A percentile compares a stretch with the other conserved stretches of the same genome.
phyloP scores from a whole-genome alignment of 805 yeast species.

The Deakozyma indianensis region DNA sequence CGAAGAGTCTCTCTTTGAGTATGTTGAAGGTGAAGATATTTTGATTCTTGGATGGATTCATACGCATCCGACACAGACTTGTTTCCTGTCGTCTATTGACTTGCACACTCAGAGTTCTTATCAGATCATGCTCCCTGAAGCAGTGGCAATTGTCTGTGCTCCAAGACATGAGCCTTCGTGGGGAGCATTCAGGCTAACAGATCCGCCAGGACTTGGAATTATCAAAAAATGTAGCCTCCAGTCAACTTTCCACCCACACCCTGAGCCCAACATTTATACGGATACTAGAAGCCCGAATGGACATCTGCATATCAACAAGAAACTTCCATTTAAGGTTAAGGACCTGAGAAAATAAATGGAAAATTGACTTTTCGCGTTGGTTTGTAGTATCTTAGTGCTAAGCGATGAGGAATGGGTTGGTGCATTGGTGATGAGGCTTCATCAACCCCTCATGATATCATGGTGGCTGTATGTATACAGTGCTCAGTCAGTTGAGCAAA shows the following conservation, averaged over 20 bases:
- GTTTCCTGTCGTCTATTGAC: constrained; percentile 52
- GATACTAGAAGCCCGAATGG: constrained; percentile 32
- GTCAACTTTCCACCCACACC: constrained; percentile 50
- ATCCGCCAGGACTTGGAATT: constrained; percentile 47
- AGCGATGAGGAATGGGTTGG: no score
- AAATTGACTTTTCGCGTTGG: neutral
- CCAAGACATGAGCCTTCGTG: constrained; percentile 34
- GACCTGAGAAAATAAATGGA: constrained; percentile 28
- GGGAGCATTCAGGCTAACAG: constrained; percentile 48
- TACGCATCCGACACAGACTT: constrained; percentile 62
- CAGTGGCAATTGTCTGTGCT: constrained; percentile 53
- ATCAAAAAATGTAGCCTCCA: constrained; percentile 35
- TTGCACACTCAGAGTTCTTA: constrained; percentile 55
- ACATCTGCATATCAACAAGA: constrained; percentile 33
- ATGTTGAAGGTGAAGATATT: constrained; percentile 38
- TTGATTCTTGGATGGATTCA: constrained; percentile 66
- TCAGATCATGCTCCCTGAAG: constrained; percentile 57
- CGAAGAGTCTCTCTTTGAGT: constrained; percentile 44
- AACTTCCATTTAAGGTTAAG: constrained; percentile 32
- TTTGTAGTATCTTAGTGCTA: neutral
- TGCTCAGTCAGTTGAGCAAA: no score
- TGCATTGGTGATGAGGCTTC: no score
- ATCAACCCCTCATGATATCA: no score
- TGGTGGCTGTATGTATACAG: neutral
- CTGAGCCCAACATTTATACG: constrained; percentile 34